Conservation (phyloP, 495 filamentous ascomycete genomes). For the Hyaloscypha hepaticicola region DNA sequence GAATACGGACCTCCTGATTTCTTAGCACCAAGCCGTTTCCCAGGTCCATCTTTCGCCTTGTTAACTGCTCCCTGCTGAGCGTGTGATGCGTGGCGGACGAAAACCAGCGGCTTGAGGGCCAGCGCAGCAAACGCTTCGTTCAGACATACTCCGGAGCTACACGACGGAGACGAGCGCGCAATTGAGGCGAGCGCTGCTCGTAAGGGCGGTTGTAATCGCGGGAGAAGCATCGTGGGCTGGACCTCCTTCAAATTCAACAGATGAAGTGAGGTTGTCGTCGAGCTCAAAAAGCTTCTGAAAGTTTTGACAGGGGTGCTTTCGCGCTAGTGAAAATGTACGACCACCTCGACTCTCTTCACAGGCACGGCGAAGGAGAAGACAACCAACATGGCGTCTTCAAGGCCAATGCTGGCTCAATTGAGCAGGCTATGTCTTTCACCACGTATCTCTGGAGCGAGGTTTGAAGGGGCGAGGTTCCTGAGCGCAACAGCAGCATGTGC, state of each 20-base stretch:
- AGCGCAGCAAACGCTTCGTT: constrained; percentile 39
- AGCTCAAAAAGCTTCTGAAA: background rate
- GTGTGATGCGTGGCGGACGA: constrained; percentile 74
- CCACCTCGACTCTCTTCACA: background rate
- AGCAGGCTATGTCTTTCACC: constrained; percentile 24
- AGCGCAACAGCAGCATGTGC: constrained; percentile 13
- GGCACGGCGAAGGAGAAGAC: background rate
- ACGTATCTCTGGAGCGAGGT: background rate
- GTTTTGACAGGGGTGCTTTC: constrained; percentile 10
- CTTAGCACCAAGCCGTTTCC: constrained; percentile 94
- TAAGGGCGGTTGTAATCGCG: constrained; percentile 53
- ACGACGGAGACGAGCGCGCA: constrained; percentile 28
- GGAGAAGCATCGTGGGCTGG: constrained; percentile 44
- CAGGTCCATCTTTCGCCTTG: constrained; percentile 77
- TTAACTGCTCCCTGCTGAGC: constrained; percentile 85
- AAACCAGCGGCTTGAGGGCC: constrained; percentile 43
- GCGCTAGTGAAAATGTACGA: constrained; percentile 7
- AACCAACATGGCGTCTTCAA: constrained; percentile 28
- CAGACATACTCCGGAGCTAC: constrained; percentile 29
- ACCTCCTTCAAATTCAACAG: background rate
- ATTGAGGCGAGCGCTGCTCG: constrained; percentile 45
- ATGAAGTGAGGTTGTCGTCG: constrained; percentile 6
- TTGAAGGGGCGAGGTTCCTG: constrained; percentile 6
- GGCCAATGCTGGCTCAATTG: constrained; percentile 33
- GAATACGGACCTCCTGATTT: constrained; percentile 68